Conservation (phyloP, 2,329 filamentous ascomycete species). For the Talaromyces atroroseus region DNA sequence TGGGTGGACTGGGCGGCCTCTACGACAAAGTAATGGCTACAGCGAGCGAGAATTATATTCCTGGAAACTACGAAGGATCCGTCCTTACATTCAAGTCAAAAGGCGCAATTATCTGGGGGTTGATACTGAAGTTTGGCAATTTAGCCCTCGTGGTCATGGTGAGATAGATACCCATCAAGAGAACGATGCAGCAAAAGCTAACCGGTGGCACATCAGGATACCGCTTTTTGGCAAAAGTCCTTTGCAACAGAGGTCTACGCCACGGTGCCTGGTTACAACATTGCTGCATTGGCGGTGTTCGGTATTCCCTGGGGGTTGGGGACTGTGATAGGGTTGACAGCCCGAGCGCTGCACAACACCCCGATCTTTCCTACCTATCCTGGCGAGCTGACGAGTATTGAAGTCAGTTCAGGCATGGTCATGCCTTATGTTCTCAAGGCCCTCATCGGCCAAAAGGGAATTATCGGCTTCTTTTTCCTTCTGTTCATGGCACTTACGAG, state of each 20-base stretch:
- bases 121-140: background rate
- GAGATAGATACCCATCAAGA: no score
- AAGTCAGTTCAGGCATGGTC: conserved; percentile 43
- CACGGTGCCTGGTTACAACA: conserved; percentile 43
- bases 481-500: conserved; percentile 41
- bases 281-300: conserved; percentile 36
- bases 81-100: conserved; percentile 47
- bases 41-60: conserved; percentile 37
- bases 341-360: conserved; percentile 42
- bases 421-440: conserved; percentile 45
- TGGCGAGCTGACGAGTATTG: conserved; percentile 31
- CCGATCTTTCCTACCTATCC: conserved; percentile 44
- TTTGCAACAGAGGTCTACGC: conserved; percentile 46
- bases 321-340: conserved; percentile 44
- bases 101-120: conserved; percentile 23
- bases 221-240: conserved; percentile 50
- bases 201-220: conserved; percentile 23
- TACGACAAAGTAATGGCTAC: conserved; percentile 45
- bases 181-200: no score
- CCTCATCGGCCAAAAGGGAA: conserved; percentile 15
- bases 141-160: conserved; percentile 45
- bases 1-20: conserved; percentile 40
- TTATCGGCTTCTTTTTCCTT: no score
- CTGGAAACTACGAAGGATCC: conserved; percentile 45
- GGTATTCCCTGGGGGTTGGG: conserved; percentile 46